Evolutionary conservation across 805 yeast genomes (phyloP).

Genomic region (Kodamaea kakaduensis): DNA sequence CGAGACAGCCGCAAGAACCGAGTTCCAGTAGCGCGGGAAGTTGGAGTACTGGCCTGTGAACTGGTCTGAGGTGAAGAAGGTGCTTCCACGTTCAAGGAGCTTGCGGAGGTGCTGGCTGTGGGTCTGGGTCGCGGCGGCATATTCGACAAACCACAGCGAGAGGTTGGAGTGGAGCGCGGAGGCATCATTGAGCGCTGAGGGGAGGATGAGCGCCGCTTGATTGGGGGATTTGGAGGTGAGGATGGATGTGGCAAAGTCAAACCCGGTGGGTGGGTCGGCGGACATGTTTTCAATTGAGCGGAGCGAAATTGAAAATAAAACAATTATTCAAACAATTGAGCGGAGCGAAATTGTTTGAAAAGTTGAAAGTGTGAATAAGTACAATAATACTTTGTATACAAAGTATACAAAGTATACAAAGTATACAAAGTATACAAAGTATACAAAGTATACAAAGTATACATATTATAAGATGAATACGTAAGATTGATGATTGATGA

Average conservation of each 20-base stretch:
- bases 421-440: too few relatives aligned
- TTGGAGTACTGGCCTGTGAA: constrained; percentile 32
- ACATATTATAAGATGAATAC: too few relatives aligned
- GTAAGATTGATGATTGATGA: too few relatives aligned
- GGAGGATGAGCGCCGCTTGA: constrained; percentile 38
- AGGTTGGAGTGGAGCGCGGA: constrained; percentile 27
- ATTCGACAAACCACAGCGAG: constrained; percentile 32
- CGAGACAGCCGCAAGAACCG: constrained; percentile 49
- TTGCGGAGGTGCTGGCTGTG: constrained; percentile 21
- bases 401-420: too few relatives aligned
- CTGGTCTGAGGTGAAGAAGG: constrained; percentile 16
- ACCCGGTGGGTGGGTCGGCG: too few relatives aligned
- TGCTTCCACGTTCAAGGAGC: constrained; percentile 20
- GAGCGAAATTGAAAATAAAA: too few relatives aligned
- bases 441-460: too few relatives aligned
- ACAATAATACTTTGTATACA: too few relatives aligned
- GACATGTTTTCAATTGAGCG: too few relatives aligned
- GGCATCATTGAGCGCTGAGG: constrained; percentile 31
- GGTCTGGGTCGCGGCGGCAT: constrained; percentile 12
- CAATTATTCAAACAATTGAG: too few relatives aligned
- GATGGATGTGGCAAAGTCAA: constrained; percentile 31
- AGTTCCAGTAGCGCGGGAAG: constrained; percentile 43
- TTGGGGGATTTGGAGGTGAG: constrained; percentile 41
- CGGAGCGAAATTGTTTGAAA: too few relatives aligned
- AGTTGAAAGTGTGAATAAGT: too few relatives aligned